These are phyloP conservation scores for Hypoxylon sp. DNA, from an alignment of 2,329 filamentous ascomycete genomes.

Conservation along the genomic window DNA sequence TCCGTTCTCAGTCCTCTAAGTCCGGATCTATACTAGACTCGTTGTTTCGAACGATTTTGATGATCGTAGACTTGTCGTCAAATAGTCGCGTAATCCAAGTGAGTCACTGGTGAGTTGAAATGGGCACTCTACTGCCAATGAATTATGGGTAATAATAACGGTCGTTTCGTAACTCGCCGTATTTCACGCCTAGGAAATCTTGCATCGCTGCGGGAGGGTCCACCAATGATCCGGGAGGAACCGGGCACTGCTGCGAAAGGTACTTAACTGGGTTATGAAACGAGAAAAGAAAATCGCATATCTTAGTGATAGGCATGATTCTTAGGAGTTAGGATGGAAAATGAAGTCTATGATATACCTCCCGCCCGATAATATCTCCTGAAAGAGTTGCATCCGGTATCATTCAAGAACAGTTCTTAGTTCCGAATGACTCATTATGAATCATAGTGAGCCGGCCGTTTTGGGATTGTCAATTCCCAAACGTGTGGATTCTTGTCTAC, in stretches of 20 bases:
- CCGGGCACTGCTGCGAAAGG: background rate
- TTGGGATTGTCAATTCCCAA: background rate
- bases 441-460: background rate
- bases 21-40: background rate
- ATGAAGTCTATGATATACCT: background rate
- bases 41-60: background rate
- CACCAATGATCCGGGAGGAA: background rate
- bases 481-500: background rate
- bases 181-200: background rate
- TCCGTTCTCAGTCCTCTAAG: background rate
- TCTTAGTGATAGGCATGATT: background rate
- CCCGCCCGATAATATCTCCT: background rate
- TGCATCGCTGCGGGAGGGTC: background rate
- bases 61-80: background rate
- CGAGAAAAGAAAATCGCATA: background rate
- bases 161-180: background rate
- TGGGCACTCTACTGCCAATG: background rate
- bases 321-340: background rate
- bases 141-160: background rate
- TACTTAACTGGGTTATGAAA: background rate
- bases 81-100: background rate
- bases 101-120: background rate
- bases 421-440: conserved; percentile 13
- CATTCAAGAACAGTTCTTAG: background rate
- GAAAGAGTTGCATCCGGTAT: background rate